Base-by-base conservation (phyloP, 371 early-diverging fungal genomes). In the Mortierella sp. region DNA sequence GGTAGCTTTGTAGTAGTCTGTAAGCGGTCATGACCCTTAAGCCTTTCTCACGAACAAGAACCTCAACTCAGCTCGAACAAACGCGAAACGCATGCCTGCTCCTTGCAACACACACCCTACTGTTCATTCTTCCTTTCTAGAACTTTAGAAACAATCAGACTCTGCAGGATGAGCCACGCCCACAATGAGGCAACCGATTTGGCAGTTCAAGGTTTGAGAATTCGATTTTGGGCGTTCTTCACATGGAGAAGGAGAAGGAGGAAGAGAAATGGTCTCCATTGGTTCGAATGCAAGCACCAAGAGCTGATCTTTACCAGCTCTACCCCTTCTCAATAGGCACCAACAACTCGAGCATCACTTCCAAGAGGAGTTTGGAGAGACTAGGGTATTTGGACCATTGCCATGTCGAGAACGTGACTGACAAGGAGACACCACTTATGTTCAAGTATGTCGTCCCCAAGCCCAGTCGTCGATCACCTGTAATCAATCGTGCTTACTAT, bases 341-440 rank as follows among this genome's bases (percentile, higher is more conserved):
- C n/a, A 79, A 79, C 60, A 79, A 63, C 14, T 79, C 80, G 14
- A 79, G 80, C 44, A 79, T 79, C 60, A 73, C 80, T 25, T 79
- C 80, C 1, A 79, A 79, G 52, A 48, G 80, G 43, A 79, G 80
- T 52, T 57, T 73, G 11, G 80, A 79, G 44, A 65, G 74, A 29
- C 57, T 79, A 11, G 80, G 80, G 18, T 79, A 79, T 21, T 46
- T 79, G 37, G 67, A 73, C 21, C 46, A 45, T 56, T 66, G 70
- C 12, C 80, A 73, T 57, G 25, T 79, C 7, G 67, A 63, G 19
- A 66, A 66, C 5, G 74, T 67, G 21, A 79, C 80, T 0, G 70
- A 70, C 37, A n/a, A 46, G 30, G 80, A 79, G 47, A 66, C 80
- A 6, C 80, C 80, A 1, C 26, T 72, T 25, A 59, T 79, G 73